Conservation (phyloP, 2,329 filamentous ascomycete species). For the Thyridium curvatum region DNA sequence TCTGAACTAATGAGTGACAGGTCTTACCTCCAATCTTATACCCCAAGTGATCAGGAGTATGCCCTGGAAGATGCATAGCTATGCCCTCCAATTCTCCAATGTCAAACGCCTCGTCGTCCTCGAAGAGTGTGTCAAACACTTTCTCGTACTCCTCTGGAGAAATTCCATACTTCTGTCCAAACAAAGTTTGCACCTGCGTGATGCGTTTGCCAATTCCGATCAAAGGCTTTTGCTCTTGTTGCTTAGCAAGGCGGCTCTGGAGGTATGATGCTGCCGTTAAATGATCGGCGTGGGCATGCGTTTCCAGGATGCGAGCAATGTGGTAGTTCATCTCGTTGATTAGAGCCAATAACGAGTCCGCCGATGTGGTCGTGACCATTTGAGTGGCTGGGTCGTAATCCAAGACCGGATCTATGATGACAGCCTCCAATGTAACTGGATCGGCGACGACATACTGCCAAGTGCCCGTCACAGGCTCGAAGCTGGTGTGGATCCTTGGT, state of each 20-base stretch:
- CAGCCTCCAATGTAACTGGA: constrained; percentile 36
- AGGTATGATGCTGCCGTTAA: constrained; percentile 54
- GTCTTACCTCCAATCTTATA: constrained; percentile 44
- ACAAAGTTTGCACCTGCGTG: constrained; percentile 39
- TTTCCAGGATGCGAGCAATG: constrained; percentile 51
- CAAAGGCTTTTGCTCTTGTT: constrained; percentile 24
- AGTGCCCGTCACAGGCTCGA: constrained; percentile 37
- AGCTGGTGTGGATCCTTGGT: constrained; percentile 29
- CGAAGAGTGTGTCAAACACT: constrained; percentile 46
- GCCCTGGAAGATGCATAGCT: constrained; percentile 51
- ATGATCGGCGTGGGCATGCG: constrained; percentile 56
- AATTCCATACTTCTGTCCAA: constrained; percentile 42
- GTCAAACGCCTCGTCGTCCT: constrained; percentile 45
- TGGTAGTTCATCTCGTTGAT: constrained; percentile 37
- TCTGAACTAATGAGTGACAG: not conserved
- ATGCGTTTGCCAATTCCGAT: constrained; percentile 54
- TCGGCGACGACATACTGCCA: constrained; percentile 58
- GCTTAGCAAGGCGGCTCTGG: constrained; percentile 31
- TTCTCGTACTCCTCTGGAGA: constrained; percentile 29
- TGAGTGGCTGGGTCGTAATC: constrained; percentile 41
- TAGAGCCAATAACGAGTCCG: constrained; percentile 42
- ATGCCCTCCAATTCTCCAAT: constrained; percentile 39
- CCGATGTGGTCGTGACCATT: constrained; percentile 40
- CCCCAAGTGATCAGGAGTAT: constrained; percentile 55
- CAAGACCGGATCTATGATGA: constrained; percentile 57